Conservation (phyloP, 2,329 filamentous ascomycete species). For the Chalaropsis ovoidea region DNA sequence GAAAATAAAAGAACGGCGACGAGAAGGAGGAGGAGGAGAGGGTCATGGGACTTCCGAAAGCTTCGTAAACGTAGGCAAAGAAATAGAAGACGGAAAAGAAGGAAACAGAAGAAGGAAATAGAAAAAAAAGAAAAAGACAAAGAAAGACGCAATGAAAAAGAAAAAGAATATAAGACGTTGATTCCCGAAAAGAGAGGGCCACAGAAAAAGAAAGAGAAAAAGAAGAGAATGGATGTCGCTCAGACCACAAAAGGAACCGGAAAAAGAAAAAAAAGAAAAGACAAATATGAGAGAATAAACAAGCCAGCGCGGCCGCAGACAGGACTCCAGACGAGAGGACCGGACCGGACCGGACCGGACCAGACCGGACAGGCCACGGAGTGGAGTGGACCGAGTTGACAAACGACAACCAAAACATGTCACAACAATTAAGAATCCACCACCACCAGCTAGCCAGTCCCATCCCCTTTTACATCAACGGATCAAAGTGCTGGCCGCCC, state of each 20-base stretch:
- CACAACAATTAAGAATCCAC: too few relatives aligned
- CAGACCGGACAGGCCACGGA: too few relatives aligned
- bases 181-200: not conserved
- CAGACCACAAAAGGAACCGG: constrained; percentile 9
- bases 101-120: not conserved
- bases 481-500: constrained; percentile 52
- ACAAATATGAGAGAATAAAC: constrained; percentile 14
- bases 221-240: not conserved
- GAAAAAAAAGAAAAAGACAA: not conserved
- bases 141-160: not conserved
- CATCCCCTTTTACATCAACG: constrained; percentile 34
- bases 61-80: constrained; percentile 10
- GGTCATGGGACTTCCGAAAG: constrained; percentile 11
- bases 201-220: not conserved
- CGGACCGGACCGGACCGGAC: too few relatives aligned
- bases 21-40: not conserved
- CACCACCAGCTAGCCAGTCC: too few relatives aligned
- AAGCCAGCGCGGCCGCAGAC: not conserved
- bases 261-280: not conserved
- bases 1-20: not conserved
- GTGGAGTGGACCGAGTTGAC: not conserved
- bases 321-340: too few relatives aligned
- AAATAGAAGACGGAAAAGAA: not conserved
- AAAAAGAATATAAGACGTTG: not conserved
- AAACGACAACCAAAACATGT: not conserved